Conservation (phyloP, 208 protist species). For the Acanthamoeba royreba region DNA sequence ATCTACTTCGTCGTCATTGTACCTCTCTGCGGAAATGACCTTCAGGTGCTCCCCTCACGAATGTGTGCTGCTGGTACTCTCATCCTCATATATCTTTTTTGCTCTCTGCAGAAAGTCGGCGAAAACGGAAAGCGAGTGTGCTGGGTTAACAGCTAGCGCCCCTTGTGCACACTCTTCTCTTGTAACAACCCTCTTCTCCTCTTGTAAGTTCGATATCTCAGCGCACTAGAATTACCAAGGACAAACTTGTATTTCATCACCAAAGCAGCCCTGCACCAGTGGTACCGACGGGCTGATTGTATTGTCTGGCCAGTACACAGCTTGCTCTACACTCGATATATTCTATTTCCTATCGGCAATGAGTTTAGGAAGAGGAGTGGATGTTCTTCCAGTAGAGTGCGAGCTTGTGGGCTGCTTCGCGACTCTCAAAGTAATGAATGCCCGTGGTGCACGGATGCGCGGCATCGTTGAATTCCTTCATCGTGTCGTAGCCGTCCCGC, state of each 20-base stretch:
- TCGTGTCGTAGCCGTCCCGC: not conserved
- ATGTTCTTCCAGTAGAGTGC: slow-evolving; percentile 29
- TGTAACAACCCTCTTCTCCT: no score
- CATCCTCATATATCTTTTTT: not conserved
- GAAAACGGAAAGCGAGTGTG: not conserved
- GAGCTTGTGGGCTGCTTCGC: not conserved
- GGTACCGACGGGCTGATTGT: no score
- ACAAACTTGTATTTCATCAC: no score
- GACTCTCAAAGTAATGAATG: slow-evolving; percentile 10
- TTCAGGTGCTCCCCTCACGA: not conserved
- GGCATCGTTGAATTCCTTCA: not conserved
- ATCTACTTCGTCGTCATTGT: not conserved
- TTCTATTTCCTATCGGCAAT: no score
- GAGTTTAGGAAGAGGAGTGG: not conserved
- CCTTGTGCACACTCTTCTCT: no score
- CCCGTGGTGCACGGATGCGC: not conserved
- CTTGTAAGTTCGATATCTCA: no score
- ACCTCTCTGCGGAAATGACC: not conserved
- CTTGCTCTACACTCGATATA: no score
- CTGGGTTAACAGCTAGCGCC: not conserved
- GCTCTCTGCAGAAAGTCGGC: not conserved
- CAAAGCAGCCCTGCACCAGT: no score
- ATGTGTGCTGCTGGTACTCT: not conserved
- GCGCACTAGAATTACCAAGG: no score
- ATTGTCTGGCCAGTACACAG: no score